Evolutionary conservation across 139 green algal genomes (phyloP), one percentile per base, ranked within the genome.

Genomic region (Haematococcus lacustris): DNA sequence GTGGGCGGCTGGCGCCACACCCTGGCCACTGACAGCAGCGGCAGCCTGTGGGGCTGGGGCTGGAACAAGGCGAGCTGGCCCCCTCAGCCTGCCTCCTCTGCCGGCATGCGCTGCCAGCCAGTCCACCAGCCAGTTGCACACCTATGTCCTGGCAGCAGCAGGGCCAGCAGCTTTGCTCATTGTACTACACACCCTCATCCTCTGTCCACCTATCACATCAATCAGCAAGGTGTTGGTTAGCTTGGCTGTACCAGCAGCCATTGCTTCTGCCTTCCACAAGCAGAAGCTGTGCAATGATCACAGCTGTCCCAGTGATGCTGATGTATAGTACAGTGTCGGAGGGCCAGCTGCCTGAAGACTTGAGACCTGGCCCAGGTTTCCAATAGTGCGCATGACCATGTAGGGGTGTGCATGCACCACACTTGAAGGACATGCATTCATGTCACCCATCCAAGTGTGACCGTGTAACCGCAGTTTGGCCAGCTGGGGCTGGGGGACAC

Each of bases 1-100:
- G 73, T 86, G 4, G 92, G 92, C 32, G 92, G 92, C 41, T 97
- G 92, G 92, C 80, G 92, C 35, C 92, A 97, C 81, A 91, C 90
- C 1, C 76, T 89, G 37, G 92, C 88, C 7, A 79, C 82, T 21
- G 88, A 88, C 68, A 71, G 80, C 21, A 51, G 88, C 21, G 88
- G 87, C 25, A 68, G 59, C 7, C 60, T 97, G 43, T 94, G 81
- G 25, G 79, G 82, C 13, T 97, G 88, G 85, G 93, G 93, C n/a
- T 97, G 93, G 93, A 94, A 94, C 81, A 93, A 94, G 83, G 85
- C 88, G 35, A 5, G 82, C 35, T 13, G 26, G 13, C 6, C 6
- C 13, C 59, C 17, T 66, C 26, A 17, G 25, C 59, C 7, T 38
- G 17, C 6, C 21, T 57, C 17, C 13, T 57, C 47, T 13, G 47